Base-by-base conservation (phyloP, 768 basidiomycete genomes). In the Psilocybe subaeruginosa region DNA sequence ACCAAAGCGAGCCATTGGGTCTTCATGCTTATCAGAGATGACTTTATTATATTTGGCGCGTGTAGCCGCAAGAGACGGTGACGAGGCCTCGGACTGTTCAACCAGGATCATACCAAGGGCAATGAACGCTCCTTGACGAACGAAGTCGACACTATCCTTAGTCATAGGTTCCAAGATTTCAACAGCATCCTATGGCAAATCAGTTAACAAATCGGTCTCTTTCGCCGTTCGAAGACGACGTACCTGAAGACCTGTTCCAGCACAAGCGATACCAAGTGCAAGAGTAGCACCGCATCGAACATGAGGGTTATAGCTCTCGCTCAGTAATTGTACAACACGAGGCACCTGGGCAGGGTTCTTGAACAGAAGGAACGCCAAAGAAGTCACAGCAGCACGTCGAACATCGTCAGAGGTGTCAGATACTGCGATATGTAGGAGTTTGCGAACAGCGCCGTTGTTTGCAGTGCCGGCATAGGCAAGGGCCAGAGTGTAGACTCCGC, bases 361-460 rank as follows among this genome's bases (percentile, higher is more conserved):
- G 85, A 97, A 99, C 30, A 99, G 84, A 59, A 99, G 80, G 80
- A 99, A 99, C 0, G 97, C 95, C 45, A 99, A 84, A 11, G 93
- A 89, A 11, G 95, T 98, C 49, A 99, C 97, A 39, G 97, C 97
- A 5, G 97, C 97, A 60, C 97, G 83, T 63, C 97, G 87, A 19
- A 99, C 97, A 73, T 99, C 97, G 69, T 99, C 96, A 12, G 93
- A 97, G 4, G 95, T 97, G 73, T 99, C 97, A 9, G 97, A 99
- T 37, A 99, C 97, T 19, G 97, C 97, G 41, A 98, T 93, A 69
- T 99, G 97, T 31, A 99, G 78, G 12, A 99, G 81, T 72, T 91
- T 88, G 55, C 95, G 89, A 66, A 98, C 89, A 2, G 97, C 97
- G 64, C 89, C 85, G 69, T 99, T 99, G 78, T 96, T 92, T 33